phyloP scores from a whole-genome alignment of 257 asterid genomes.

The Voacanga thouarsii region DNA sequence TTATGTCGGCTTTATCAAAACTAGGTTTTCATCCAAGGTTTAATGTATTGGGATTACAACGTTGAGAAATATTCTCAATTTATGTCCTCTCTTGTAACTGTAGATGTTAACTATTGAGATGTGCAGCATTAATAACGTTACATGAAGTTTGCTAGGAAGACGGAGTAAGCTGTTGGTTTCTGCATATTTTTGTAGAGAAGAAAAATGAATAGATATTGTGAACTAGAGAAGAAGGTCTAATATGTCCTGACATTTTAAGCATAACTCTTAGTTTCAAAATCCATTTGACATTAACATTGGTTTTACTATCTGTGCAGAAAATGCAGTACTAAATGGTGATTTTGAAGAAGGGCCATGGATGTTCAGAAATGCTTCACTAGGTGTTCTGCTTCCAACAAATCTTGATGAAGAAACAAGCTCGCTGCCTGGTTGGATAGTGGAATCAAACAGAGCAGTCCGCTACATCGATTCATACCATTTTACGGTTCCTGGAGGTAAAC shows the following conservation, averaged over 20 bases:
- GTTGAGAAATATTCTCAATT: no score
- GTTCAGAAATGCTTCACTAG: constrained; percentile 81
- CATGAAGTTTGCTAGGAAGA: no score
- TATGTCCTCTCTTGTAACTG: no score
- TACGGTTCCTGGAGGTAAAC: constrained; percentile 76
- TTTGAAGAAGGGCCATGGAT: constrained; percentile 98
- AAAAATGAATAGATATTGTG: not conserved
- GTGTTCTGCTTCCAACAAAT: constrained; percentile 88
- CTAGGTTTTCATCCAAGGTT: not conserved
- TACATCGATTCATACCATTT: constrained; percentile 76
- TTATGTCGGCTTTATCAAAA: not conserved
- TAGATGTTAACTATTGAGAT: no score
- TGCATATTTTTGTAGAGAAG: no score
- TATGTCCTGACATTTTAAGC: not conserved
- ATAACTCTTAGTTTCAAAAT: not conserved
- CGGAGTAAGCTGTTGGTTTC: no score
- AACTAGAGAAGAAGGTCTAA: not conserved
- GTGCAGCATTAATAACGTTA: no score
- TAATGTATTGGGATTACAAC: not conserved
- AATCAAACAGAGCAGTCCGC: constrained; percentile 89
- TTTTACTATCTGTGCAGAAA: constrained; percentile 35
- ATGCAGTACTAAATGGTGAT: constrained; percentile 83
- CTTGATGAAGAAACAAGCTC: constrained; percentile 83
- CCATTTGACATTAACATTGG: not conserved
- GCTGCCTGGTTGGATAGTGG: constrained; percentile 95